Base-by-base conservation (phyloP, 345 rosid species). In the Ricinus communis region DNA sequence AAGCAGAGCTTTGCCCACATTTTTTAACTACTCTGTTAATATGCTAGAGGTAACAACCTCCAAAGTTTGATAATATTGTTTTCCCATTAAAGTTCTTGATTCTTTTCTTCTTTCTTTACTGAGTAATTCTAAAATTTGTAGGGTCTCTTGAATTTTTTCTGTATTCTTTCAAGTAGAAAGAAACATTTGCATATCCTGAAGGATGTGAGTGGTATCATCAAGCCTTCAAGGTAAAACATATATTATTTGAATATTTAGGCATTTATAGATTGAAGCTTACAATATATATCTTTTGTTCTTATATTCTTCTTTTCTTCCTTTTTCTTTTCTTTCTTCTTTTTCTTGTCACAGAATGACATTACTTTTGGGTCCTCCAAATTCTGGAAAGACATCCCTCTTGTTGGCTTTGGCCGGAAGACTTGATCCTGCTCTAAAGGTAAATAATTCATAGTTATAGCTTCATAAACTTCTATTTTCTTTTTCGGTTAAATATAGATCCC, bases 191-290 rank as follows among this genome's bases (percentile, higher is more conserved):
- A 83, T 12, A 86, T 89, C 77, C 94, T 91, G 36, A 74, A 82
- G 1, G 85, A 87, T 74, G 82, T 87, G 54, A 86, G 81, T 36
- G 97, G 97, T 62, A 76, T 89, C 65, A 66, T 91, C 68, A 91
- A 79, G 71, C 97, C 94, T 2, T 78, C 84, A 68, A 85, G 91
- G 68, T n/a, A 83, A 86, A 87, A 79, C 97, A 49, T 58, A n/a
- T 91, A 78, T 90, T 91, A 18, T 74, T 91, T 77, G 97, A 94
- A 64, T 94, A 94, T 66, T 92, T 92, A 51, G n/a, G n/a, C n/a
- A n/a, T n/a, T n/a, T n/a, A n/a, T n/a, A n/a, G n/a, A n/a, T n/a
- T n/a, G n/a, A n/a, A n/a, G n/a, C n/a, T n/a, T n/a, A n/a, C n/a
- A n/a, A n/a, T n/a, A n/a, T n/a, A n/a, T n/a, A n/a, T n/a, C n/a